Evolutionary conservation across 225 moss, liverwort and hornwort species (phyloP).

Genomic region (Climacium dendroides): DNA sequence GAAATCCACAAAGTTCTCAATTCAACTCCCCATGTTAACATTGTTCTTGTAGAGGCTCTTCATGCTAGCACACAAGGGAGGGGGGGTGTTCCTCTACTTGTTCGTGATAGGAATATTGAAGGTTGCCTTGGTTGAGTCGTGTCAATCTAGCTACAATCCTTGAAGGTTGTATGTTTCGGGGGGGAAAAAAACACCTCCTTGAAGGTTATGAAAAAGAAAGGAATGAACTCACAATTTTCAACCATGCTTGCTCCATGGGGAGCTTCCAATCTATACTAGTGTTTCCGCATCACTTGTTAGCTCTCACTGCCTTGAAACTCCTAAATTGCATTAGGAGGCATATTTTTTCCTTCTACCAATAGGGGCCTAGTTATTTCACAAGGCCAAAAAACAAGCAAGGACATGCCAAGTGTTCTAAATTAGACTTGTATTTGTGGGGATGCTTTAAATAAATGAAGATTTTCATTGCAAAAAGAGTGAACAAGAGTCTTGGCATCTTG

Average conservation of each 20-base stretch:
- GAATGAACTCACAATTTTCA: not conserved
- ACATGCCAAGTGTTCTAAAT: fast-evolving
- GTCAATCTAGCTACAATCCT: no score
- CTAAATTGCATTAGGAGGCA: fast-evolving
- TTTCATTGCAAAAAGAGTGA: not conserved
- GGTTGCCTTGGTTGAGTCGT: no score
- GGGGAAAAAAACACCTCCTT: no score
- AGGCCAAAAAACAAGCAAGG: fast-evolving
- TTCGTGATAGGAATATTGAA: no score
- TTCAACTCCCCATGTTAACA: no score
- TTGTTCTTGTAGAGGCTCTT: no score
- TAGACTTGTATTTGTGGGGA: fast-evolving
- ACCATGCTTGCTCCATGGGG: fast-evolving
- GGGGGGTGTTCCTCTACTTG: no score
- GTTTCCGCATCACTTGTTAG: fast-evolving
- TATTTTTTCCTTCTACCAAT: fast-evolving
- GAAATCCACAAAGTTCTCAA: no score
- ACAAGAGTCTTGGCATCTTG: not conserved
- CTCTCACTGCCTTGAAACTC: no score
- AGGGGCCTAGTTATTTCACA: fast-evolving
- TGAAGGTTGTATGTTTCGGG: no score
- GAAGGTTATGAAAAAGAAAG: not conserved
- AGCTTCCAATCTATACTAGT: not conserved
- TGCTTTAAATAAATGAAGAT: not conserved
- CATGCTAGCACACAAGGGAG: no score